These are phyloP conservation scores for Fusarium goolgardi DNA, from an alignment of 2,329 filamentous ascomycete species.

Conservation along the genomic window DNA sequence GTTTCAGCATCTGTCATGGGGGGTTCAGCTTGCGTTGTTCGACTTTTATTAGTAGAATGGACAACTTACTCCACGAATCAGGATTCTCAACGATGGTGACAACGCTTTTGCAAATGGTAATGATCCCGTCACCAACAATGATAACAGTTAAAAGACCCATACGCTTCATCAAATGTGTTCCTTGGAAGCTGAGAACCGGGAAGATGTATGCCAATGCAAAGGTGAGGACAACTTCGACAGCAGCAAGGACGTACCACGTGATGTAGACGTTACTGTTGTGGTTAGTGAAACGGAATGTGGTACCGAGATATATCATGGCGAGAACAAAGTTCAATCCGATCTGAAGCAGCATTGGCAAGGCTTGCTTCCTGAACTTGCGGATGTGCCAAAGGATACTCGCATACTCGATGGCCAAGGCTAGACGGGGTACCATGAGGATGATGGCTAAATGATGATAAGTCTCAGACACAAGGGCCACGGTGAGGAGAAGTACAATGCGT, in stretches of 20 bases:
- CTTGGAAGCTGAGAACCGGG: conserved; percentile 68
- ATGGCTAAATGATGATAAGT: conserved; percentile 46
- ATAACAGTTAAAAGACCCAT: conserved; percentile 73
- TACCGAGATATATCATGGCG: conserved; percentile 56
- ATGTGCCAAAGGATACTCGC: conserved; percentile 59
- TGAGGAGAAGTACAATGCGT: neutral
- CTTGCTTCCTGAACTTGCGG: conserved; percentile 54
- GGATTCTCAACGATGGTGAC: conserved; percentile 60
- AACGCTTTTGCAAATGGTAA: conserved; percentile 65
- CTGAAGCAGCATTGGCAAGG: conserved; percentile 52
- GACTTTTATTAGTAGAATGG: fast-evolving
- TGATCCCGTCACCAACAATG: conserved; percentile 74
- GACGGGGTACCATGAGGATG: conserved; percentile 64
- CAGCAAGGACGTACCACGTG: conserved; percentile 66
- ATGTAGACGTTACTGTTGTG: conserved; percentile 53
- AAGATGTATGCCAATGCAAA: conserved; percentile 66
- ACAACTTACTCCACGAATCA: conserved; percentile 54
- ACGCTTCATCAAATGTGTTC: conserved; percentile 72
- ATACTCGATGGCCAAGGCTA: conserved; percentile 67
- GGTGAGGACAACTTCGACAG: conserved; percentile 63
- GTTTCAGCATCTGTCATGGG: conserved; percentile 49
- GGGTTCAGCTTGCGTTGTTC: conserved; percentile 16
- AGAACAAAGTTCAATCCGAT: conserved; percentile 52
- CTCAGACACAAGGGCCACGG: too few relatives aligned
- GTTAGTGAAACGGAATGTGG: conserved; percentile 54